Conservation (phyloP, 768 basidiomycete genomes). For the Nidula microcarpa region DNA sequence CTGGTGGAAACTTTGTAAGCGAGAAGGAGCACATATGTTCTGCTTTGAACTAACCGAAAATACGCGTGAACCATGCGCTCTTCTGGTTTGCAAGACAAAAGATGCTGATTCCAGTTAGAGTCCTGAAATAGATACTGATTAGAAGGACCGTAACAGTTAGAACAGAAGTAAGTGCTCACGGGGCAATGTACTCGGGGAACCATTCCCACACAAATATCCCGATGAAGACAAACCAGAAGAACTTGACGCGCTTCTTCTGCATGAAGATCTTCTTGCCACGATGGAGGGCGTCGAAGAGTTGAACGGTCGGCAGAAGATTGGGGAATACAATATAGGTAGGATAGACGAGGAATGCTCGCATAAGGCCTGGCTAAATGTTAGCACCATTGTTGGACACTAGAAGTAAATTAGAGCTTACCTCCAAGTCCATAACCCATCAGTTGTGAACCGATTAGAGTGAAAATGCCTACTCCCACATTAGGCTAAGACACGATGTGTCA, state of each 20-base stretch:
- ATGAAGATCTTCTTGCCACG: constrained; percentile 36
- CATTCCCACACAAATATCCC: constrained; percentile 56
- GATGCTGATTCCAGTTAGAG: constrained; percentile 59
- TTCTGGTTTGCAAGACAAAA: constrained; percentile 52
- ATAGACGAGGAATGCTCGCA: constrained; percentile 50
- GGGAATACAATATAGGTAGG: constrained; percentile 47
- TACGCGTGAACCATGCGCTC: constrained; percentile 44
- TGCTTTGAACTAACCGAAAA: constrained; percentile 48
- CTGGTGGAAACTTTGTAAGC: constrained; percentile 9
- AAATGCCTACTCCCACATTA: constrained; percentile 38
- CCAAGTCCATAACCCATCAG: constrained; percentile 39
- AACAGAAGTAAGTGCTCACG: constrained; percentile 18
- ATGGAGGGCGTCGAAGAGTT: constrained; percentile 43
- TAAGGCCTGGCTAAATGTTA: constrained; percentile 21
- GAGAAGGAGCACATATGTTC: background rate
- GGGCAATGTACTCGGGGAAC: constrained; percentile 50
- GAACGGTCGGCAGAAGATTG: constrained; percentile 27
- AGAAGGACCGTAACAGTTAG: too few species aligned
- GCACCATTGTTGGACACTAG: background rate
- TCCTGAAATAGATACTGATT: constrained; percentile 25
- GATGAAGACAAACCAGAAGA: constrained; percentile 54
- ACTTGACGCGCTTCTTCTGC: constrained; percentile 52
- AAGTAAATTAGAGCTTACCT: constrained; percentile 14
- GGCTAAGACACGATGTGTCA: constrained; percentile 14
- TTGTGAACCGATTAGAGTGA: constrained; percentile 37